Base-by-base conservation (phyloP, 495 filamentous ascomycete species). In the Thermothielavioides terrestris region DNA sequence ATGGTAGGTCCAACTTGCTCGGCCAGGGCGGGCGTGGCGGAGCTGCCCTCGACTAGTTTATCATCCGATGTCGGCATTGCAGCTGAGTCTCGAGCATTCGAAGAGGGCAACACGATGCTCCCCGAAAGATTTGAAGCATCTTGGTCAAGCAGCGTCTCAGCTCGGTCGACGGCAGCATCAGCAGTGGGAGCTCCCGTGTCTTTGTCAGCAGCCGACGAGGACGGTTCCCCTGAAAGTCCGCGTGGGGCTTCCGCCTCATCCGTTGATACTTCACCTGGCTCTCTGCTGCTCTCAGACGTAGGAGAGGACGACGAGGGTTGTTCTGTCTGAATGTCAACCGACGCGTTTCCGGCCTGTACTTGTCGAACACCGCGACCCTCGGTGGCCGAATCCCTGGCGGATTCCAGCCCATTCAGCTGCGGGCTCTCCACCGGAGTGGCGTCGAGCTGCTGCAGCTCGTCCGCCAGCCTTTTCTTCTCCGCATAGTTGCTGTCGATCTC, bases 391-490 rank as follows among this genome's bases (percentile, higher is more conserved):
- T 17, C 31, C 27, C 18, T 26, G 9, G 23, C 49, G 2, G 41
- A 41, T n/a, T 30, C 32, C 6, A 28, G 18, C 25, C 41, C 50
- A 21, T 46, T 59, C 4, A 23, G 20, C 44, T 54, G 53, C 5
- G 54, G 27, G 8, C 37, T 49, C 6, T 38, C 41, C 12, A 46
- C 36, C 54, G 72, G 64, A 50, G 80, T 69, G 22, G 69, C 52
- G 7, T 71, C 70, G 1, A 82, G 68, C 31, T 63, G 57, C 35
- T 80, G 74, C 44, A 83, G 67, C 49, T 86, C 81, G 7, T 76
- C 72, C 3, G 69, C 61, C 30, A 84, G 67, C 36, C 67, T 71
- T 42, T 64, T 65, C 53, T 68, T 66, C 39, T 71, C 63, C 23
- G 71, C 68, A 14, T 69, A 37, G 41, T 53, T 62, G 23, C 60